Evolutionary conservation across 345 rosid species (phyloP), one percentile per base, ranked within the genome.

Genomic region (Eucalyptus sp.): DNA sequence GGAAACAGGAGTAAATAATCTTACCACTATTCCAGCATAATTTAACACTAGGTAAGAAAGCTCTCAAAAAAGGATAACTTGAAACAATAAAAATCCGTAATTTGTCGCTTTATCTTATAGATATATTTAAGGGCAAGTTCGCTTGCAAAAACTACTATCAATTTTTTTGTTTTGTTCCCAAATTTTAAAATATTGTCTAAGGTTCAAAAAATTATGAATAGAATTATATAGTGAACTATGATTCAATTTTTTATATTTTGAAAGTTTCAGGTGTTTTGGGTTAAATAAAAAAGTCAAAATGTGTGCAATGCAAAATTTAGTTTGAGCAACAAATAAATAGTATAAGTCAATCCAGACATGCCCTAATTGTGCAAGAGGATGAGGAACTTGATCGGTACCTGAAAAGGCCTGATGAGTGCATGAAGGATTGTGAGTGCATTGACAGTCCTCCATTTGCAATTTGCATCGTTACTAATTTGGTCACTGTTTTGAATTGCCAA

Each of bases 361-460:
- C 46, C 29, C 48, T 4, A 76, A 76, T 13, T 41, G 24, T 76
- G 84, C 84, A 37, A 3, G 5, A 87, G 86, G 71, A 54, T 25
- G 86, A 46, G 13, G 51, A 44, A 58, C 60, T 54, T 13, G 87
- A 44, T 66, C 50, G 51, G 85, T 89, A 97, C 99, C 97, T 97
- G 97, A 90, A 97, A 97, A 92, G 98, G 99, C 90, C 95, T 95
- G 87, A 96, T 87, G 86, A 95, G 93, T 27, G 96, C 91, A n/a
- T 93, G 97, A 86, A 97, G 96, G 76, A 94, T 92, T 87, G 93
- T 89, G 89, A 97, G 93, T 56, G 94, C 90, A 87, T 96, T 97
- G 86, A 96, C 89, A 84, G 94, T 93, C 89, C 91, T 92, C 95
- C 96, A 96, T 64, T 91, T 92, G 86, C 89, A 88, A 83, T 90